These are phyloP conservation scores for Leishmania arabica DNA, from an alignment of 208 protist species.

Conservation along the genomic window DNA sequence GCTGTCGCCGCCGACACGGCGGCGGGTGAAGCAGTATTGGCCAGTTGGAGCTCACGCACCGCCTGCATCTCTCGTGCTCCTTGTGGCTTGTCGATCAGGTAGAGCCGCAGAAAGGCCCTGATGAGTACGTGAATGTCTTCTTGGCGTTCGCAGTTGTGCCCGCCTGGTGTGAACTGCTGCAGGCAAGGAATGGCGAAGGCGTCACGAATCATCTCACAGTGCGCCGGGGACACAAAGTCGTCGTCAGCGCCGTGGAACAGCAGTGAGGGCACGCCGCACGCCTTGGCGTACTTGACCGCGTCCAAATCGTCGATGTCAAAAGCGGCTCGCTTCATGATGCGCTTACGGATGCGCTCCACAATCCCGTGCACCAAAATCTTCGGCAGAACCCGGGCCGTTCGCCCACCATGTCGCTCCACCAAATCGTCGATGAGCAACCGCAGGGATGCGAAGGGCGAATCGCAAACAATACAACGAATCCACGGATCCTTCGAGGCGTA, in stretches of 20 bases:
- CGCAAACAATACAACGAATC: slow-evolving; percentile 92
- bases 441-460: slow-evolving; percentile 94
- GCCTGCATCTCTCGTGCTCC: slow-evolving; percentile 18
- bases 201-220: slow-evolving; percentile 74
- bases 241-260: slow-evolving; percentile 93
- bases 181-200: slow-evolving; percentile 65
- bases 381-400: slow-evolving; percentile 66
- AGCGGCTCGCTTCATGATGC: slow-evolving; percentile 83
- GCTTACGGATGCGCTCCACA: slow-evolving; percentile 84
- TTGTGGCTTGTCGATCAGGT: slow-evolving; percentile 72
- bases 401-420: slow-evolving; percentile 53
- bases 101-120: slow-evolving; percentile 79
- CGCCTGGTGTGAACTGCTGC: slow-evolving; percentile 80
- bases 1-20: neutral
- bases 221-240: slow-evolving; percentile 87
- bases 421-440: slow-evolving; percentile 82
- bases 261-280: slow-evolving; percentile 85
- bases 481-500: slow-evolving; percentile 91
- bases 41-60: neutral
- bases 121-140: slow-evolving; percentile 77
- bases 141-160: slow-evolving; percentile 93
- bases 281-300: slow-evolving; percentile 78
- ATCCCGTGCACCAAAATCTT: slow-evolving; percentile 72
- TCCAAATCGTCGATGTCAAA: slow-evolving; percentile 95
- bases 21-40: neutral